Evolutionary conservation across 169 alveolate species (phyloP).

Genomic region (Babesia bigemina): DNA sequence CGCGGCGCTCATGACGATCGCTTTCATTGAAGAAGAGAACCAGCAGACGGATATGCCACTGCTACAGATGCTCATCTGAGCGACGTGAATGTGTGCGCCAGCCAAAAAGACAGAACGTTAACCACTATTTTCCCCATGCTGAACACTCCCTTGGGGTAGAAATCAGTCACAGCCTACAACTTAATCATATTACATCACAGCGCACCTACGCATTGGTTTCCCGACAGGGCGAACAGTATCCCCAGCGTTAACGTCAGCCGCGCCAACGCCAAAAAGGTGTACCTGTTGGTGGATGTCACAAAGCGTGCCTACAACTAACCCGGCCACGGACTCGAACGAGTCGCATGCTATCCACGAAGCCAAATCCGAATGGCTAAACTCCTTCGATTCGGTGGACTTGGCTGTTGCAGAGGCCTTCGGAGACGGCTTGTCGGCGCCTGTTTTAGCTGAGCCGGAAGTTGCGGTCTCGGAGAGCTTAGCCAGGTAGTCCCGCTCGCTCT

Average conservation of each 20-base stretch:
- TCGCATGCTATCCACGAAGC: constrained; percentile 2
- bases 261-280: constrained; percentile 15
- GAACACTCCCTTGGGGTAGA: constrained; percentile 37
- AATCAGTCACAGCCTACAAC: constrained; percentile 26
- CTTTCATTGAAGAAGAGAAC: constrained; percentile 40
- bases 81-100: background rate
- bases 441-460: background rate
- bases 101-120: constrained; percentile 10
- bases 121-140: constrained; percentile 22
- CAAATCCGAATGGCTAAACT: background rate
- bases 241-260: constrained; percentile 11
- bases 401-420: background rate
- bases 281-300: background rate
- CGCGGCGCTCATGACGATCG: constrained; percentile 39
- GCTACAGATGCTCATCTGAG: constrained; percentile 32
- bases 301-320: background rate
- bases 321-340: background rate
- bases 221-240: constrained; percentile 1
- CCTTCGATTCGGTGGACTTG: too few relatives aligned
- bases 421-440: background rate
- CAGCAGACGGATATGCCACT: constrained; percentile 3
- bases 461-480: background rate
- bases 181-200: background rate
- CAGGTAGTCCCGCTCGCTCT: constrained; percentile 9
- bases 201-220: constrained; percentile 21